phyloP scores from a whole-genome alignment of 2,329 filamentous ascomycete genomes.

The Fusarium beomiforme region DNA sequence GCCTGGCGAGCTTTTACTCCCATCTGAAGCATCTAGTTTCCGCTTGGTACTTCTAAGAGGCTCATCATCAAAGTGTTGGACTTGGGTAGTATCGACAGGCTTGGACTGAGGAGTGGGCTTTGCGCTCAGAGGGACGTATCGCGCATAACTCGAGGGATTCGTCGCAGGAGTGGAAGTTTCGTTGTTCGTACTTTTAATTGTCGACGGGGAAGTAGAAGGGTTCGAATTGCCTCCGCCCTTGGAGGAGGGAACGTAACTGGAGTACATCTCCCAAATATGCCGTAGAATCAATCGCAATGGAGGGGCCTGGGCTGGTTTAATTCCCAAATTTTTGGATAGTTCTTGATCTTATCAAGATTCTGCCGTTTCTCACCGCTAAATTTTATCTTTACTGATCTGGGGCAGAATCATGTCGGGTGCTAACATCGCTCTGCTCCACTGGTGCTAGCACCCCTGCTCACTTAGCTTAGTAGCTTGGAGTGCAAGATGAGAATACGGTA shows the following conservation, averaged over 20 bases:
- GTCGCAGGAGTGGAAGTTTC: not conserved
- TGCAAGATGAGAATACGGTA: conserved; percentile 20
- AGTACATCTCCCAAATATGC: conserved; percentile 49
- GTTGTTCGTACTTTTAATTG: not conserved
- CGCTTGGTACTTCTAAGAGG: conserved; percentile 46
- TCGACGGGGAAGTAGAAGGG: not conserved
- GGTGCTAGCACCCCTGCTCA: conserved; percentile 8
- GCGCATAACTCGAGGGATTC: conserved; percentile 49
- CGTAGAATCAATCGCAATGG: conserved; percentile 18
- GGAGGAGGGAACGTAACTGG: conserved; percentile 54
- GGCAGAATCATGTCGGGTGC: no score
- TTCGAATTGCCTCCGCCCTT: conserved; percentile 28
- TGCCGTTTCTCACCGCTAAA: conserved; percentile 51
- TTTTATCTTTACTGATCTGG: conserved; percentile 41
- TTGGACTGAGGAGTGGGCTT: conserved; percentile 32
- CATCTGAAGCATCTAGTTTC: conserved; percentile 49
- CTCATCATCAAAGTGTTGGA: conserved; percentile 46
- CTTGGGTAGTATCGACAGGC: conserved; percentile 12
- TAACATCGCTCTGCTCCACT: conserved; percentile 23
- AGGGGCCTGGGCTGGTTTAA: conserved; percentile 21
- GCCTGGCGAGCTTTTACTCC: conserved; percentile 40
- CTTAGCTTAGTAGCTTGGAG: conserved; percentile 37
- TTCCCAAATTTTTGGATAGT: conserved; percentile 49
- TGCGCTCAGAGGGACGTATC: conserved; percentile 52
- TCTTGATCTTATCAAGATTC: conserved; percentile 49